A percentile compares a stretch with the other conserved stretches of the same genome.
Conservation (phyloP, 768 basidiomycete species). For the Pleurotus tuber-regium region DNA sequence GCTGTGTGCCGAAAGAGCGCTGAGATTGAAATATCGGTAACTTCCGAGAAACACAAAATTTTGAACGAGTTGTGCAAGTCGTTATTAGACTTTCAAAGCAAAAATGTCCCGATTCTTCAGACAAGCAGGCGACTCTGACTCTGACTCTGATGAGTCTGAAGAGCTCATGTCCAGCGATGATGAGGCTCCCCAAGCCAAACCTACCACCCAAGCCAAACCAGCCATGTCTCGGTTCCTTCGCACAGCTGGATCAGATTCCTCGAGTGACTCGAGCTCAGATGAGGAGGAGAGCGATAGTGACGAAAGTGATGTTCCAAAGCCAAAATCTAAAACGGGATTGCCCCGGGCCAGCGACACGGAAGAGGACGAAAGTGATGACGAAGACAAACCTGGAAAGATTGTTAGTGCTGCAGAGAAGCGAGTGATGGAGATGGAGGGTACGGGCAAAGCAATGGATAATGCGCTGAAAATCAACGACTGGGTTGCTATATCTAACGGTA, state of each 20-base stretch:
- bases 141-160: constrained; percentile 68
- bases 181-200: constrained; percentile 46
- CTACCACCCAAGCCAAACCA: constrained; percentile 45
- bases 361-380: constrained; percentile 62
- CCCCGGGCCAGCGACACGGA: constrained; percentile 37
- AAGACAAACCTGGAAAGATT: constrained; percentile 66
- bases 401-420: constrained; percentile 92
- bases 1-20: neutral
- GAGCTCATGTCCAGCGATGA: constrained; percentile 80
- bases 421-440: constrained; percentile 91
- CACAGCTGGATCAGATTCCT: constrained; percentile 59
- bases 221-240: constrained; percentile 81
- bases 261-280: constrained; percentile 56
- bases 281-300: constrained; percentile 55
- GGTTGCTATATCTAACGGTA: constrained; percentile 87
- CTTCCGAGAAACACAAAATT: constrained; percentile 1
- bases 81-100: too few species aligned
- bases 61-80: too few species aligned
- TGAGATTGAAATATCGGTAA: neutral
- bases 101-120: constrained; percentile 89
- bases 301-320: constrained; percentile 38
- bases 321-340: constrained; percentile 35
- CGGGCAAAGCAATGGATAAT: constrained; percentile 90
- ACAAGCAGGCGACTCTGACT: constrained; percentile 80
- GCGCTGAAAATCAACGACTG: constrained; percentile 96